Base-by-base conservation (phyloP, 2,329 filamentous ascomycete species). In the Sclerotinia spermophila region DNA sequence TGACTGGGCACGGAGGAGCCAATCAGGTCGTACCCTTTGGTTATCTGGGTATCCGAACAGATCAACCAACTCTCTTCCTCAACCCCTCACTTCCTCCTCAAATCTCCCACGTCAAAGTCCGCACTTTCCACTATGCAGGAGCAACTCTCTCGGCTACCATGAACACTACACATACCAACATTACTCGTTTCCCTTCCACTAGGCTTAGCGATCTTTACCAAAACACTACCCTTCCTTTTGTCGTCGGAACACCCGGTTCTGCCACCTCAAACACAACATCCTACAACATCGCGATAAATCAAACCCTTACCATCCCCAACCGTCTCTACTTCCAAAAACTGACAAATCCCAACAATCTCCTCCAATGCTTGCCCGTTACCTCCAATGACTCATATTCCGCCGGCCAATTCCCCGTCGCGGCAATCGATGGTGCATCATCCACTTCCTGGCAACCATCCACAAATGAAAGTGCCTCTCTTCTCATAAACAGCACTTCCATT, bases 1-100 rank as follows among this genome's bases (percentile, higher is more conserved):
- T 92, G 35, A 92, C 90, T 0, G 90, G 90, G 5, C 87, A 90
- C 76, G 90, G 90, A 30, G 90, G 90, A 68, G 86, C 89, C 21
- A 86, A 91, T 73, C 89, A 91, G 77, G 86, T 92, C 35, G 86
- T 85, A 0, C 83, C 90, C 2, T 91, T 89, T 74, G 90, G 90
- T 0, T 92, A 89, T 77, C 83, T 92, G 0, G 90, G 90, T 2
- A 82, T 91, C 5, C 84, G 89, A 19, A 81, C 90, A 2, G 83
- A 86, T 61, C 83, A 88, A 2, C 86, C 89, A 71, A 83, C 83
- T 24, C 80, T 88, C n/a, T 85, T 89, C 73, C 81, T 92, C 67
- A 84, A 91, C 70, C 90, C 90, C 0, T 86, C 86, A 17, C 81
- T 92, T 0, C 89, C 78, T 2, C 78, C 78, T 21, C 90, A 92